These are phyloP conservation scores for Russula griseocarnosa DNA, from an alignment of 768 basidiomycete genomes.

Conservation along the genomic window DNA sequence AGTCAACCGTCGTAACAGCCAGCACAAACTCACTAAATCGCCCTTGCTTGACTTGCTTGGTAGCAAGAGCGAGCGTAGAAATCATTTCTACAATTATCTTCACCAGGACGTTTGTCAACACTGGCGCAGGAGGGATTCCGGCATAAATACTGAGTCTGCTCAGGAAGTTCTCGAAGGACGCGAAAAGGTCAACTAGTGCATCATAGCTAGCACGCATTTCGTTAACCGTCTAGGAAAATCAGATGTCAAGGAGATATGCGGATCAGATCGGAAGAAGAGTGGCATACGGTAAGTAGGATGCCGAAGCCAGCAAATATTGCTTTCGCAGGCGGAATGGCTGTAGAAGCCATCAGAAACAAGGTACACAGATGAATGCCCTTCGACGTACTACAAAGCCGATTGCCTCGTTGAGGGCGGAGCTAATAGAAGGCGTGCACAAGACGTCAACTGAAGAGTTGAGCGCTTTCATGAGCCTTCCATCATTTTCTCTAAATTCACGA, in stretches of 20 bases:
- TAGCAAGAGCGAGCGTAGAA: slow-evolving; percentile 1
- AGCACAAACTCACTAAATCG: background rate
- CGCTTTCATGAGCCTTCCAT: background rate
- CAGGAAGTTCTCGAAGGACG: slow-evolving; percentile 7
- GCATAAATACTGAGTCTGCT: slow-evolving; percentile 1
- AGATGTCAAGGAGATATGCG: background rate
- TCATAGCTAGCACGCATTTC: background rate
- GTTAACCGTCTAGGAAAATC: background rate
- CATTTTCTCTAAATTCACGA: background rate
- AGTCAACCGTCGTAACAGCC: background rate
- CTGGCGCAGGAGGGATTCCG: background rate
- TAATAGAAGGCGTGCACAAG: background rate
- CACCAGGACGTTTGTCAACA: background rate
- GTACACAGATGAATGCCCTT: background rate
- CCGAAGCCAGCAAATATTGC: background rate
- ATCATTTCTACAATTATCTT: slow-evolving; percentile 10
- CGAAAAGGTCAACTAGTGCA: background rate
- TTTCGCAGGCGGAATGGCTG: background rate
- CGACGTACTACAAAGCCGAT: background rate
- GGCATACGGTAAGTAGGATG: background rate
- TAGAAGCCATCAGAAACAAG: too few relatives aligned
- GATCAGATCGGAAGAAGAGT: background rate
- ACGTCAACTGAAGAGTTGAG: background rate
- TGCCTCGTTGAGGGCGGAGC: background rate
- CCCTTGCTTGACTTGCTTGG: slow-evolving; percentile 4